Evolutionary conservation across 352 stramenopile species (phyloP).

Genomic region (Phytopythium kandeliae): DNA sequence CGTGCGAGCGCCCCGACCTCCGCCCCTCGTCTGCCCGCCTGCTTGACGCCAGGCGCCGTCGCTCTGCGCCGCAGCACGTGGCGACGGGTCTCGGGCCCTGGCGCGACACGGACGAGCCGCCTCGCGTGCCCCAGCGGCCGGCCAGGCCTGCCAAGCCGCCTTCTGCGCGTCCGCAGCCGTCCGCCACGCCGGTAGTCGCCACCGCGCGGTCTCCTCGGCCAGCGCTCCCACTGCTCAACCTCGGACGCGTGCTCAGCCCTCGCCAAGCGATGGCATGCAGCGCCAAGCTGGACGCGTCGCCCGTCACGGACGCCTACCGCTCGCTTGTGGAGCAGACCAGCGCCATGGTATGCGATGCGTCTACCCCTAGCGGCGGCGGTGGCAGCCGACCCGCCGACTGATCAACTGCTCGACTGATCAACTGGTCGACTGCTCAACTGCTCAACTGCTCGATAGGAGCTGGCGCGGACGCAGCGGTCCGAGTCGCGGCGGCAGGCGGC

Average conservation of each 20-base stretch:
- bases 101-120: neutral
- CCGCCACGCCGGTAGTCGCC: neutral
- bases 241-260: neutral
- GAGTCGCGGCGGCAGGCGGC: constrained; percentile 27
- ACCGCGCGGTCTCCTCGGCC: neutral
- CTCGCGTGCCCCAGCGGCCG: neutral
- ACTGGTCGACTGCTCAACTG: too few species aligned
- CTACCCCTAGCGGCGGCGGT: neutral
- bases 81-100: neutral
- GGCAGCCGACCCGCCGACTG: too few species aligned
- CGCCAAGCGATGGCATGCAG: neutral
- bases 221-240: neutral
- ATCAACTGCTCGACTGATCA: too few species aligned
- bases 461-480: constrained; percentile 20
- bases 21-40: neutral
- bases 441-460: constrained; percentile 14
- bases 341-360: constrained; percentile 26
- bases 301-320: constrained; percentile 42
- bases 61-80: neutral
- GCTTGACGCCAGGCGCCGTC: neutral
- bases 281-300: constrained; percentile 25
- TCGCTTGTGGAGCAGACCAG: constrained; percentile 40
- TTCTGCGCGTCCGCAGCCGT: neutral
- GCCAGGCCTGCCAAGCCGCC: neutral
- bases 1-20: neutral